phyloP scores from a whole-genome alignment of 495 filamentous ascomycete species.

The Penicillium steckii region DNA sequence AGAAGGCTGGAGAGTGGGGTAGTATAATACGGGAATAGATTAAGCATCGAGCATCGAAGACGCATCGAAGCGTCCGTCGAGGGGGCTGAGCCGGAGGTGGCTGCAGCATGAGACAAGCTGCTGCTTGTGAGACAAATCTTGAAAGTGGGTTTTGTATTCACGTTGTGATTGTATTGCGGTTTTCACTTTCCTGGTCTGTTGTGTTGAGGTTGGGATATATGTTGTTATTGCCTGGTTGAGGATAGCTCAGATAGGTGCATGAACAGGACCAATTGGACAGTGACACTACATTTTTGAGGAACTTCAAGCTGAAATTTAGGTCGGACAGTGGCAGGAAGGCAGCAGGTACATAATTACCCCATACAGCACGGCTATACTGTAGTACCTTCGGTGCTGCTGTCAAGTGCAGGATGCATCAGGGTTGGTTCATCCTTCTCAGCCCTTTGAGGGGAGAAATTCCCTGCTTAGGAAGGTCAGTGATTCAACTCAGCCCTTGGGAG shows the following conservation, averaged over 20 bases:
- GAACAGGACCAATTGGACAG: not conserved
- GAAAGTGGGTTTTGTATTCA: not conserved
- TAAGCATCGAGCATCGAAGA: conserved; percentile 40
- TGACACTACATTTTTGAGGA: not conserved
- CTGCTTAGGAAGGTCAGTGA: not conserved
- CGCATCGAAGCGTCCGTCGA: conserved; percentile 33
- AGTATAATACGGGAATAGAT: conserved; percentile 13
- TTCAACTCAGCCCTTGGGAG: not conserved
- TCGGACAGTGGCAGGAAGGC: not conserved
- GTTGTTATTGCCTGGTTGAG: not conserved
- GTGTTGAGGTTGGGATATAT: not conserved
- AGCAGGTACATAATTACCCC: not conserved
- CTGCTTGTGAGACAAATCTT: conserved; percentile 9
- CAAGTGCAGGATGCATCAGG: not conserved
- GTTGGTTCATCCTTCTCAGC: not conserved
- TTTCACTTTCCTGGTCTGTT: not conserved
- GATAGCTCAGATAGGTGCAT: no score
- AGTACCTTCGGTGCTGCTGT: not conserved
- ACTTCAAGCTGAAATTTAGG: no score
- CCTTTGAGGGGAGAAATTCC: not conserved
- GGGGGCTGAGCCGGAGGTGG: conserved; percentile 22
- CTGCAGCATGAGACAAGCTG: conserved; percentile 14
- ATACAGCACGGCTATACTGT: no score
- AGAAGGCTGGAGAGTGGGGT: conserved; percentile 3
- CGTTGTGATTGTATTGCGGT: not conserved